Evolutionary conservation across 139 green algal genomes (phyloP), one percentile per base, ranked within the genome.

Genomic region (Chara braunii): DNA sequence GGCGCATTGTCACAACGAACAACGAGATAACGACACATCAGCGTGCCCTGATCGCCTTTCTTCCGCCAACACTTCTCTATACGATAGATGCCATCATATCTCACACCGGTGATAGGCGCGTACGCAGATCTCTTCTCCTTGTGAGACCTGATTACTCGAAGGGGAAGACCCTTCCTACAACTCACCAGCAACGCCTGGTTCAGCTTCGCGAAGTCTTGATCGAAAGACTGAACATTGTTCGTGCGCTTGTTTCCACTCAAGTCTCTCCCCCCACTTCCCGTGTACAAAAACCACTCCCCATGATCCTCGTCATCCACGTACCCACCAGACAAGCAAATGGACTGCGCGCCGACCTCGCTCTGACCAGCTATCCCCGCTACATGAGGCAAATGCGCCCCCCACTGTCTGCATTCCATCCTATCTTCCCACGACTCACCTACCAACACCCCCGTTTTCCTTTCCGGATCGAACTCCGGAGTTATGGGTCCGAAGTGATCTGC

Each of bases 271-370:
- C 84, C 88, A 57, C 59, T 77, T 64, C 82, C 89, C 12, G 90
- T 97, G 85, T 97, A 97, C 23, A 97, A 72, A 74, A 97, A 96
- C 80, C 83, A 96, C 66, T 96, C 89, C 0, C 90, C 90, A 64
- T 95, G 83, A 60, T 97, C 90, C 3, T 75, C 51, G 51, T 97
- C 90, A 64, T 97, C 90, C 74, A 90, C 83, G 60, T 97, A 97
- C 26, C 89, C 85, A 7, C 86, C 85, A 31, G 83, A 90, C 12
- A 90, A 70, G 28, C 85, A 85, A 12, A 90, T 85, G 14, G 80
- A 88, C 70, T 94, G 86, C 2, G 86, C 83, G 29, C 90, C 90
- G 2, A 82, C 56, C 43, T 72, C 68, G 57, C 74, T 82, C 77
- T 95, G 89, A 1, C 91, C 91, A 8, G 91, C 91, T 64, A 97